These are phyloP conservation scores for Boletus tomentosulus DNA, from an alignment of 768 basidiomycete species.

Conservation along the genomic window DNA sequence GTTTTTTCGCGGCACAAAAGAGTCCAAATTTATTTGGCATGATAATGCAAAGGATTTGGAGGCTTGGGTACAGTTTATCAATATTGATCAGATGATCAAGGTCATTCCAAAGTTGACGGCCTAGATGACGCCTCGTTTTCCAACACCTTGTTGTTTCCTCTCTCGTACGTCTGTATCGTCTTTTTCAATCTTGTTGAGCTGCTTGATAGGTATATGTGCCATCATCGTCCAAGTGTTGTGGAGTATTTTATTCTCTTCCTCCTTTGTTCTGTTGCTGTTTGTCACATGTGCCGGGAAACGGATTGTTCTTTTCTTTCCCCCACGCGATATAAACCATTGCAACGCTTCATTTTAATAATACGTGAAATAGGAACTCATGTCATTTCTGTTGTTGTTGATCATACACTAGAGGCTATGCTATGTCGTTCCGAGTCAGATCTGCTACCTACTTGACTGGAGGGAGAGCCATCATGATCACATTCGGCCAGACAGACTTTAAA, in stretches of 20 bases:
- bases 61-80: conserved; percentile 81
- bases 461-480: no score
- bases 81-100: conserved; percentile 76
- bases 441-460: no score
- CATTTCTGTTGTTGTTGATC: not conserved
- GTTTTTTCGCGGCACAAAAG: conserved; percentile 65
- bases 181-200: not conserved
- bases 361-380: not conserved
- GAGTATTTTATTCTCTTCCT: not conserved
- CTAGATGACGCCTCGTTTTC: conserved; percentile 26
- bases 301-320: not conserved
- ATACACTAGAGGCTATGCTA: not conserved
- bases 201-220: conserved; percentile 2
- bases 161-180: conserved; percentile 1
- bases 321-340: no score
- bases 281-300: not conserved
- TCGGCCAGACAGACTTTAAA: no score
- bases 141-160: not conserved
- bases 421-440: not conserved
- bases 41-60: conserved; percentile 63
- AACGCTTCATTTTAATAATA: not conserved
- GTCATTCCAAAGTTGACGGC: conserved; percentile 73
- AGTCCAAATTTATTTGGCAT: conserved; percentile 70
- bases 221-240: conserved; percentile 3
- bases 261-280: no score